Conservation (phyloP, 2,329 filamentous ascomycete species). For the Aspergillus pseudonomiae region DNA sequence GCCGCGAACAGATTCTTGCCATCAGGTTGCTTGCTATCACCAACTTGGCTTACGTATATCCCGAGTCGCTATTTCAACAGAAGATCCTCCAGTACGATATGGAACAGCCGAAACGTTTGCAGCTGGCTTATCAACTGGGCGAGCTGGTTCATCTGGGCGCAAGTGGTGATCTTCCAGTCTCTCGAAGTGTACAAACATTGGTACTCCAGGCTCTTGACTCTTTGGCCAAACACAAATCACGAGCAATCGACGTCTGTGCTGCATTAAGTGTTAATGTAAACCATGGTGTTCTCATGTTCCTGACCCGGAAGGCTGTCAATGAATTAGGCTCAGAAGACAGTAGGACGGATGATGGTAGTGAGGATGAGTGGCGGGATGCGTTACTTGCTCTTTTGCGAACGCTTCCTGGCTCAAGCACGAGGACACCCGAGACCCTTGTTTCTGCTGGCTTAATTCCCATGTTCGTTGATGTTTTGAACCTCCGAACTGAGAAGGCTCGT, state of each 20-base stretch:
- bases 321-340: constrained; percentile 70
- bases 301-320: constrained; percentile 85
- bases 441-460: constrained; percentile 87
- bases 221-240: constrained; percentile 76
- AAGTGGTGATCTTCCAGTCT: constrained; percentile 68
- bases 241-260: constrained; percentile 78
- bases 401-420: constrained; percentile 70
- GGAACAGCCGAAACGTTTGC: constrained; percentile 85
- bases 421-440: constrained; percentile 81
- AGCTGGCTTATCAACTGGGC: constrained; percentile 88
- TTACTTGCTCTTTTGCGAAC: constrained; percentile 86
- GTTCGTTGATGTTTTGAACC: constrained; percentile 81
- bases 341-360: constrained; percentile 62
- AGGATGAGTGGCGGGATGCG: constrained; percentile 87
- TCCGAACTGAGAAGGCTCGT: constrained; percentile 80
- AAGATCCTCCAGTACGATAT: constrained; percentile 84
- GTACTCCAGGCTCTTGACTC: constrained; percentile 81
- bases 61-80: constrained; percentile 79
- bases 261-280: constrained; percentile 96
- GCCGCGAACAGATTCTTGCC: constrained; percentile 74
- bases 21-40: constrained; percentile 84
- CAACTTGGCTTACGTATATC: constrained; percentile 87
- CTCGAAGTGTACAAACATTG: constrained; percentile 77
- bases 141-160: constrained; percentile 85
- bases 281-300: constrained; percentile 90